phyloP scores from a whole-genome alignment of 495 filamentous ascomycete genomes.

The Tuber aestivum region DNA sequence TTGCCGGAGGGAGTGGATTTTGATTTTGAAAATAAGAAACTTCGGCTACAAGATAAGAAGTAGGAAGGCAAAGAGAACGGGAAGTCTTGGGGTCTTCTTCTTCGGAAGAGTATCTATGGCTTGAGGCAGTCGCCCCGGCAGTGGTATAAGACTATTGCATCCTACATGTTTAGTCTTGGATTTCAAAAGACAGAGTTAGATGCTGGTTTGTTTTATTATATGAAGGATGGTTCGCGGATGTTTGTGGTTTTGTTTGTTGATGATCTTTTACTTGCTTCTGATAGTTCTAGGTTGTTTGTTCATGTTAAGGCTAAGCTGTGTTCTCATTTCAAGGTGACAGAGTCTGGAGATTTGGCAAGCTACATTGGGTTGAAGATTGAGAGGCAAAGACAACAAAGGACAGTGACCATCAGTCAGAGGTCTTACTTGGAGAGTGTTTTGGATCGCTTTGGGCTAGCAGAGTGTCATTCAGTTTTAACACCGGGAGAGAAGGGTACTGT shows the following conservation, averaged over 20 bases:
- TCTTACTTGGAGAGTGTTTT: background rate
- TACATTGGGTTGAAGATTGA: background rate
- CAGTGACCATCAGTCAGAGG: background rate
- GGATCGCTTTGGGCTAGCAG: background rate
- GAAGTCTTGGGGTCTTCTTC: too few relatives aligned
- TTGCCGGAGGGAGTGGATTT: too few relatives aligned
- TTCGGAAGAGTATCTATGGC: too few relatives aligned
- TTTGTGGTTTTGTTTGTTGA: background rate
- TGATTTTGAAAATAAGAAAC: too few relatives aligned
- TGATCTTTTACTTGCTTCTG: background rate
- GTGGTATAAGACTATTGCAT: background rate
- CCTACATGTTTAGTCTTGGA: background rate
- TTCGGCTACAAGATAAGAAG: too few relatives aligned
- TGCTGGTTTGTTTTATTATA: background rate
- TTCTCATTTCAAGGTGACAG: background rate
- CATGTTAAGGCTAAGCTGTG: too few relatives aligned
- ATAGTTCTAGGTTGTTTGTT: too few relatives aligned
- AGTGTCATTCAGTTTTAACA: background rate
- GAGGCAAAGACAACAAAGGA: background rate
- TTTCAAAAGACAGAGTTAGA: background rate
- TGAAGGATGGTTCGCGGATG: background rate
- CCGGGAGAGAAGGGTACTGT: background rate
- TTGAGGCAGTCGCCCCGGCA: too few relatives aligned
- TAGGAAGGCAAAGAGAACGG: too few relatives aligned
- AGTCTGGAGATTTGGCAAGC: background rate